A percentile compares a stretch with the other conserved stretches of the same genome.
These are phyloP conservation scores for Cystobasidium sp. DNA, from an alignment of 1,284 basidiomycete genomes.

Conservation along the genomic window DNA sequence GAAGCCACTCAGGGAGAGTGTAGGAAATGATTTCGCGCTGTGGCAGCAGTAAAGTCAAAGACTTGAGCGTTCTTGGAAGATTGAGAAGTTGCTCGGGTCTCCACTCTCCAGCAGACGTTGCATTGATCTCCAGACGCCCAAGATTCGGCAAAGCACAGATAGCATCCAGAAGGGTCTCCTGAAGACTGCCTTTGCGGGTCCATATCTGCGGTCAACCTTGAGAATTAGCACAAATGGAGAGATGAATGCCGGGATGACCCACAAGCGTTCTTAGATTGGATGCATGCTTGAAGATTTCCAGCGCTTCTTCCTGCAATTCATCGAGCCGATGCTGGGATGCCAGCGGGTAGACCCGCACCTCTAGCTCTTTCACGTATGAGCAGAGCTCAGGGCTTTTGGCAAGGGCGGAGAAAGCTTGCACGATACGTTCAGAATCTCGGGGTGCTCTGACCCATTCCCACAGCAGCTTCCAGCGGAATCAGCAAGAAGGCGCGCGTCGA, in stretches of 20 bases:
- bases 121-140: constrained; percentile 37
- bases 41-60: constrained; percentile 17
- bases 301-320: constrained; percentile 22
- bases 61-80: constrained; percentile 24
- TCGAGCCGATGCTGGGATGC: constrained; percentile 20
- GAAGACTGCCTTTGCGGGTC: constrained; percentile 37
- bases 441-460: constrained; percentile 39
- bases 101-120: constrained; percentile 32
- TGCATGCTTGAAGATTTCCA: constrained; percentile 23
- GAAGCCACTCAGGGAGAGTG: constrained; percentile 32
- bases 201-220: constrained; percentile 13
- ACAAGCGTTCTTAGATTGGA: constrained; percentile 21
- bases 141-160: constrained; percentile 22
- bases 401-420: constrained; percentile 32
- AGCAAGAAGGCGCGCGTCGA: background rate
- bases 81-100: constrained; percentile 6
- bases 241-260: background rate
- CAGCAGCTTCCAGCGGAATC: constrained; percentile 2
- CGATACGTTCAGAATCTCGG: constrained; percentile 24
- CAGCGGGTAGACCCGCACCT: constrained; percentile 37
- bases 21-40: constrained; percentile 33
- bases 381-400: constrained; percentile 20
- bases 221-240: background rate
- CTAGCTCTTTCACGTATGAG: constrained; percentile 34
- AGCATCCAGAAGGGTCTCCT: constrained; percentile 26